Evolutionary conservation across 1,284 basidiomycete genomes (phyloP).

Genomic region (Ganoderma multipileum): DNA sequence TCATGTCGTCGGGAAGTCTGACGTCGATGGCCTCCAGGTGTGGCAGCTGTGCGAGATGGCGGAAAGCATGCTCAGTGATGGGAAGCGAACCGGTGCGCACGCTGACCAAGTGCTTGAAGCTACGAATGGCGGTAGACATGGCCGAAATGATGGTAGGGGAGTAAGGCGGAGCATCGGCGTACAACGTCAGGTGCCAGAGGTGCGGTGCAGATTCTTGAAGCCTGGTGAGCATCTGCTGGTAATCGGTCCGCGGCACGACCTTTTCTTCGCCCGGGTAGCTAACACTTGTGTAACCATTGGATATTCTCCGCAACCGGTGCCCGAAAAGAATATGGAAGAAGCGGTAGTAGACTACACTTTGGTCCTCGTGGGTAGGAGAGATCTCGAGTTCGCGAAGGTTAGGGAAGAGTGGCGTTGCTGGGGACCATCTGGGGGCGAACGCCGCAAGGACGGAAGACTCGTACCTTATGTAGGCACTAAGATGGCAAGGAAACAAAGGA

Average conservation of each 20-base stretch:
- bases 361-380: neutral
- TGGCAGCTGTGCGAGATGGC: neutral
- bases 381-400: neutral
- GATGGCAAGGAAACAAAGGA: neutral
- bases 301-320: neutral
- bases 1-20: too few relatives aligned
- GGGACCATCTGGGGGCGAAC: neutral
- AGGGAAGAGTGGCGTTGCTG: neutral
- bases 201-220: neutral
- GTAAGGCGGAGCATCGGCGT: neutral
- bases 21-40: neutral
- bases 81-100: neutral
- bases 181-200: neutral
- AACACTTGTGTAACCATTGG: neutral
- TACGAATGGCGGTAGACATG: neutral
- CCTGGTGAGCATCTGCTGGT: neutral
- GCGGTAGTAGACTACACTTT: neutral
- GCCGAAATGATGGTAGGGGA: neutral
- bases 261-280: too few relatives aligned
- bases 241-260: neutral
- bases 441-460: neutral
- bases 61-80: neutral
- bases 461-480: neutral
- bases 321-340: neutral
- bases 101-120: neutral